These are phyloP conservation scores for Tephrocybe sp. DNA, from an alignment of 768 basidiomycete species.

Conservation along the genomic window DNA sequence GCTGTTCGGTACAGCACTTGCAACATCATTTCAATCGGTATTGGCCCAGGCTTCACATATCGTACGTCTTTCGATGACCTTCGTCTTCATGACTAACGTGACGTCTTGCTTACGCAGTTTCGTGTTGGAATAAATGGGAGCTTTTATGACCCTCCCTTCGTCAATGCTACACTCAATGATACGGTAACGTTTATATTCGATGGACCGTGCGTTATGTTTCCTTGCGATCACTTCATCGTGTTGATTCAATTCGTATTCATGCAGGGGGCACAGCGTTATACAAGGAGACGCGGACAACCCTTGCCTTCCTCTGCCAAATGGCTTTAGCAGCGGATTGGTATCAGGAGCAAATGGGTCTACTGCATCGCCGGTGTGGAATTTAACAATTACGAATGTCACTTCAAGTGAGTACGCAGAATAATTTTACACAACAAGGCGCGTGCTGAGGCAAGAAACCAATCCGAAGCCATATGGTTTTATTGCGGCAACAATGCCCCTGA, in stretches of 20 bases:
- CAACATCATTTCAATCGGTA: conserved; percentile 1
- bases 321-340: conserved; percentile 36
- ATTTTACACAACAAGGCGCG: not conserved
- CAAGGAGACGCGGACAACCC: conserved; percentile 34
- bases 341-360: conserved; percentile 19
- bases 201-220: conserved; percentile 27
- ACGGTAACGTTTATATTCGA: conserved; percentile 36
- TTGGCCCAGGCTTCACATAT: conserved; percentile 11
- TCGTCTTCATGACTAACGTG: not conserved
- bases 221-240: not conserved
- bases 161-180: conserved; percentile 30
- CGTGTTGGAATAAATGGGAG: conserved; percentile 36
- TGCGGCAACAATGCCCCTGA: conserved; percentile 31
- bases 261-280: conserved; percentile 37
- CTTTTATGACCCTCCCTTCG: conserved; percentile 33
- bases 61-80: conserved; percentile 4
- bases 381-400: conserved; percentile 31
- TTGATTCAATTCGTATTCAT: not conserved
- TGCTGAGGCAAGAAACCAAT: not conserved
- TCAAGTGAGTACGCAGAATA: conserved; percentile 19
- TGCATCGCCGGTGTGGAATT: conserved; percentile 27
- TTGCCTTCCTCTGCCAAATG: conserved; percentile 34
- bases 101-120: conserved; percentile 24
- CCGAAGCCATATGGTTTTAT: conserved; percentile 34
- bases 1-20: not conserved